Conservation (phyloP, 2,329 filamentous ascomycete genomes). For the Aureobasidium namibiae region DNA sequence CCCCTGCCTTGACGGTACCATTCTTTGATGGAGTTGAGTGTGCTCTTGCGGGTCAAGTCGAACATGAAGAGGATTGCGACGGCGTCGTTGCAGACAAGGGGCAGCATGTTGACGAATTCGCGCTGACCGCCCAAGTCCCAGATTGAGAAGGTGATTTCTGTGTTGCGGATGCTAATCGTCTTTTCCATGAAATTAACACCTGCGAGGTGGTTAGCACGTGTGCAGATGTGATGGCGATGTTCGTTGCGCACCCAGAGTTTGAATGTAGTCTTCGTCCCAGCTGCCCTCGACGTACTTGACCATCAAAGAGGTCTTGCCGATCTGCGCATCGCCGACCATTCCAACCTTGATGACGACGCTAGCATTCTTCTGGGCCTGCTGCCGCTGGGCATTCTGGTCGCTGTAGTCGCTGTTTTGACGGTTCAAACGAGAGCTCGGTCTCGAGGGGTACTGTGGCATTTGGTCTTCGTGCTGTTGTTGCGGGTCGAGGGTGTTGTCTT, state of each 20-base stretch:
- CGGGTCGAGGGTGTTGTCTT: slow-evolving; percentile 31
- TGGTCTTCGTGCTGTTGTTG: slow-evolving; percentile 26
- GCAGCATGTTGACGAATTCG: slow-evolving; percentile 99
- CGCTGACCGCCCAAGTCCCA: slow-evolving; percentile 97
- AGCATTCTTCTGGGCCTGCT: slow-evolving; percentile 40
- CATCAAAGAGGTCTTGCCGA: slow-evolving; percentile 98
- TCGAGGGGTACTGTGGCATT: slow-evolving; percentile 25
- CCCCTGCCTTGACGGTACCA: slow-evolving; percentile 97
- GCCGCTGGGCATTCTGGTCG: slow-evolving; percentile 28
- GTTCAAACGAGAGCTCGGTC: slow-evolving; percentile 28
- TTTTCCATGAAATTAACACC: slow-evolving; percentile 99
- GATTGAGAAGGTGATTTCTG: slow-evolving; percentile 98
- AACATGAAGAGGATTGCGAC: slow-evolving; percentile 99
- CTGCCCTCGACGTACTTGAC: slow-evolving; percentile 99
- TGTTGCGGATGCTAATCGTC: slow-evolving; percentile 98
- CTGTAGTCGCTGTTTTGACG: slow-evolving; percentile 21
- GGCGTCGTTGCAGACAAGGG: slow-evolving; percentile 97
- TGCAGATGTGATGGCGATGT: background rate
- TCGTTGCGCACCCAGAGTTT: slow-evolving; percentile 64
- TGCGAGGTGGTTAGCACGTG: slow-evolving; percentile 24
- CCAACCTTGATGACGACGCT: slow-evolving; percentile 97
- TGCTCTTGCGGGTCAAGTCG: slow-evolving; percentile 94
- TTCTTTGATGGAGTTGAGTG: slow-evolving; percentile 97
- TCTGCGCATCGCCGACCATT: slow-evolving; percentile 98
- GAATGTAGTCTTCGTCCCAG: slow-evolving; percentile 99